Evolutionary conservation across 306 rosid species (phyloP).

Genomic region (Hippophae gyantsensis): DNA sequence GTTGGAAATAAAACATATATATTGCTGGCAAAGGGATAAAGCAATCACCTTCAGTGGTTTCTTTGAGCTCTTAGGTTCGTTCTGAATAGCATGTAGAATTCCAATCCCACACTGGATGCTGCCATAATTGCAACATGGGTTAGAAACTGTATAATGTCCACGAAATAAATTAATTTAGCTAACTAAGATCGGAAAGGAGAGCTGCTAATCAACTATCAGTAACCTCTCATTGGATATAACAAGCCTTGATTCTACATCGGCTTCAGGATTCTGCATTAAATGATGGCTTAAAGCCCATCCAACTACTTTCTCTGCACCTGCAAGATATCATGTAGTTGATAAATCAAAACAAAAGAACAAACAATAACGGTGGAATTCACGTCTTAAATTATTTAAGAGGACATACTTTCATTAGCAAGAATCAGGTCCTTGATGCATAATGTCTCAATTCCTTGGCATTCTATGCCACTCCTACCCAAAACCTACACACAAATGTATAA

Average conservation of each 20-base stretch:
- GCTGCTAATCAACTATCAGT: constrained; percentile 17
- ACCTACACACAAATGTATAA: constrained; percentile 45
- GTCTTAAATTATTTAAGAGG: constrained; percentile 8
- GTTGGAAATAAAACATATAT: constrained; percentile 5
- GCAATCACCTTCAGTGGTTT: constrained; percentile 86
- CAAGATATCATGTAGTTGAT: constrained; percentile 21
- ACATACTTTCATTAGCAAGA: constrained; percentile 84
- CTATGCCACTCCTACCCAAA: constrained; percentile 75
- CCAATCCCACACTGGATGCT: constrained; percentile 83
- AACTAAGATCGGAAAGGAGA: constrained; percentile 10
- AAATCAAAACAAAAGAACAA: constrained; percentile 13
- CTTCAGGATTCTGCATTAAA: constrained; percentile 73
- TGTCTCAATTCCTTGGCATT: constrained; percentile 76
- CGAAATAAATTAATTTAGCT: constrained; percentile 23
- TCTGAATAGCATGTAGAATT: constrained; percentile 80
- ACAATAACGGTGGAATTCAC: neutral
- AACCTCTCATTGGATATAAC: constrained; percentile 78
- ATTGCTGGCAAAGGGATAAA: constrained; percentile 16
- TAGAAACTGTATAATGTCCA: constrained; percentile 30
- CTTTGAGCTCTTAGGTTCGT: constrained; percentile 88
- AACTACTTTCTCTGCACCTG: constrained; percentile 95
- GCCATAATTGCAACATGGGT: constrained; percentile 45
- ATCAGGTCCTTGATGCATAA: constrained; percentile 74
- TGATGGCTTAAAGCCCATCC: constrained; percentile 99
- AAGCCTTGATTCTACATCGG: constrained; percentile 61